A percentile compares a stretch with the other conserved stretches of the same genome.
Conservation (phyloP, 768 basidiomycete species). For the Boletus sp. region DNA sequence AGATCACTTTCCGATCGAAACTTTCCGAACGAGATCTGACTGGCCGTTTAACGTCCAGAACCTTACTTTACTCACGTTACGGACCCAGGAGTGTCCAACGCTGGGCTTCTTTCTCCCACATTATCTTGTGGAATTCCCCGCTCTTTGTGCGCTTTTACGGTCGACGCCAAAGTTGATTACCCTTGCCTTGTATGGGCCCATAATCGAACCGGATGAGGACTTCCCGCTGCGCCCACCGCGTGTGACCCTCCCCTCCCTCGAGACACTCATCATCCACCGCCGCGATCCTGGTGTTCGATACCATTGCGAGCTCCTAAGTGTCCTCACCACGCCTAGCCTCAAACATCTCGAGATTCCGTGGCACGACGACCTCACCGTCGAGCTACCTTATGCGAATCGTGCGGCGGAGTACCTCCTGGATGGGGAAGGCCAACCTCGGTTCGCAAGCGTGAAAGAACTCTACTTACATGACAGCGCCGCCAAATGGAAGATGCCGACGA, state of each 20-base stretch:
- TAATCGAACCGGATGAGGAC: conserved; percentile 14
- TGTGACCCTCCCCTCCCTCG: conserved; percentile 4
- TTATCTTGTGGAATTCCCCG: conserved; percentile 16
- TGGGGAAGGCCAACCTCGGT: conserved; percentile 6
- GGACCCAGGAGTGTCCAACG: conserved; percentile 9
- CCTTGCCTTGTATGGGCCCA: conserved; percentile 13
- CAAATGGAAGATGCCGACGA: conserved; percentile 10
- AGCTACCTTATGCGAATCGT: conserved; percentile 2
- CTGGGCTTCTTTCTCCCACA: conserved; percentile 5
- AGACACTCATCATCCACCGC: conserved; percentile 18
- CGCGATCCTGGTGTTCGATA: conserved; percentile 13
- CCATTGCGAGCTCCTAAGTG: conserved; percentile 10
- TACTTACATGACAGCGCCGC: conserved; percentile 11
- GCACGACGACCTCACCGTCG: conserved; percentile 14
- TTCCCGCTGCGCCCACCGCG: neutral
- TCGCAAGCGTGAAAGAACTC: conserved; percentile 9
- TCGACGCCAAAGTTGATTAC: conserved; percentile 5
- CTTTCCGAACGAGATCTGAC: neutral
- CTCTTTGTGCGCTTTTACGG: conserved; percentile 10
- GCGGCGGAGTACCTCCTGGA: conserved; percentile 10
- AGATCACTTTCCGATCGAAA: conserved; percentile 17
- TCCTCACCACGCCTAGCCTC: conserved; percentile 8
- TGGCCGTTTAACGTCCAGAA: conserved; percentile 6
- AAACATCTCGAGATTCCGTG: conserved; percentile 16
- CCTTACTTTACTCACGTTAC: conserved; percentile 14